Conservation (phyloP, 495 filamentous ascomycete genomes). For the Aspergillus nidulans region DNA sequence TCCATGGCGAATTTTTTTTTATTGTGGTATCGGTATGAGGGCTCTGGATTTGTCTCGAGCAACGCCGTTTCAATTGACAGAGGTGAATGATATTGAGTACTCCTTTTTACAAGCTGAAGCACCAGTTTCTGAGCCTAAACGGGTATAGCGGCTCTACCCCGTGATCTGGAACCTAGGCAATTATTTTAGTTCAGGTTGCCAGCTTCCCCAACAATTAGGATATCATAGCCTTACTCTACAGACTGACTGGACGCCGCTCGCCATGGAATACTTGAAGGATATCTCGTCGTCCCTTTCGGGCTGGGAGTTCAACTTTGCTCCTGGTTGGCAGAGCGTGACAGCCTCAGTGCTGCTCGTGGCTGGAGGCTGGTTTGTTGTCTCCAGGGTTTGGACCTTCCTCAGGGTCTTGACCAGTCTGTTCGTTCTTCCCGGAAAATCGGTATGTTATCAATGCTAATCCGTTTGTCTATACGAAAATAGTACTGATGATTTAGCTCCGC, state of each 20-base stretch:
- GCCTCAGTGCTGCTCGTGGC: slow-evolving; percentile 42
- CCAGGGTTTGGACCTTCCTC: slow-evolving; percentile 55
- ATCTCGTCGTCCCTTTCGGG: slow-evolving; percentile 31
- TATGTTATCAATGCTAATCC: slow-evolving; percentile 29
- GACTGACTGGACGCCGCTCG: not conserved
- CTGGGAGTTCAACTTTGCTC: slow-evolving; percentile 32
- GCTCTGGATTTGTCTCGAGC: not conserved
- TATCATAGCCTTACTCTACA: not conserved
- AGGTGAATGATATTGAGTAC: not conserved
- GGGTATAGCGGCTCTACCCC: not conserved
- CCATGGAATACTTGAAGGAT: slow-evolving; percentile 38
- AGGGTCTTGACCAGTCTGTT: slow-evolving; percentile 70
- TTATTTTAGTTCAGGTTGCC: not conserved
- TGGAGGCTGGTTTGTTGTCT: slow-evolving; percentile 56
- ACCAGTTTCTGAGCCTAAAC: not conserved
- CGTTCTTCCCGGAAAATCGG: slow-evolving; percentile 62
- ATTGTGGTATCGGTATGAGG: not conserved
- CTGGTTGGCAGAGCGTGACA: slow-evolving; percentile 36
- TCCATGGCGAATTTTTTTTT: slow-evolving; percentile 18
- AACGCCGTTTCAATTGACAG: not conserved
- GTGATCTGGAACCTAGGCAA: slow-evolving; percentile 1
- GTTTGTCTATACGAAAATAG: not conserved
- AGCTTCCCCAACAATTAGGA: not conserved
- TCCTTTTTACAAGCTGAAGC: not conserved
- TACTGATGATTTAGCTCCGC: slow-evolving; percentile 56